These are phyloP conservation scores for Penicillium sp. DNA, from an alignment of 2,329 filamentous ascomycete genomes.

Conservation along the genomic window DNA sequence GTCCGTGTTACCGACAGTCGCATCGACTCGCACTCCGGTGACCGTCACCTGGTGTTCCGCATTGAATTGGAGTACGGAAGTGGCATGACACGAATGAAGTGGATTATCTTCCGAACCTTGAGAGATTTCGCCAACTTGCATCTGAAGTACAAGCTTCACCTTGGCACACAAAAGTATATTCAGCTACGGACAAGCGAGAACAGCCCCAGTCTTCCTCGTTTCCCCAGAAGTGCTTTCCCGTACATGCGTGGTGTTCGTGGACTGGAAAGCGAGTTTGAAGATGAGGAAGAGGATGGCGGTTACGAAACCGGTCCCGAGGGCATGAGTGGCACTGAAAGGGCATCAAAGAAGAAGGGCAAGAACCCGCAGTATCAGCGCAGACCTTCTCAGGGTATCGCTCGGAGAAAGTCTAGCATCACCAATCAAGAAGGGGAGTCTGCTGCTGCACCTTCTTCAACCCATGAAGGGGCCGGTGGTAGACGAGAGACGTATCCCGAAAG, in stretches of 20 bases:
- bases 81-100: constrained; percentile 93
- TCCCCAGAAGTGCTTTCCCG: constrained; percentile 86
- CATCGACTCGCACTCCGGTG: constrained; percentile 61
- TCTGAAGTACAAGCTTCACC: constrained; percentile 87
- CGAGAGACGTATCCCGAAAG: constrained; percentile 73
- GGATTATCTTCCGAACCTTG: constrained; percentile 86
- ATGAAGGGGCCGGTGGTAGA: constrained; percentile 47
- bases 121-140: constrained; percentile 92
- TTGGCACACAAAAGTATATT: constrained; percentile 82
- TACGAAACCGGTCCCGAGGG: constrained; percentile 65
- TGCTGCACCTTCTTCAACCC: constrained; percentile 40
- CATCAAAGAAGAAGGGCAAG: constrained; percentile 56
- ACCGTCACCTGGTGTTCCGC: constrained; percentile 82
- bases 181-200: constrained; percentile 71
- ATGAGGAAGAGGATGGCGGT: constrained; percentile 60
- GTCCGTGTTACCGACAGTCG: constrained; percentile 83
- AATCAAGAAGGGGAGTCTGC: constrained; percentile 48
- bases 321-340: constrained; percentile 71
- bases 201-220: constrained; percentile 82
- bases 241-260: constrained; percentile 83
- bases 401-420: constrained; percentile 63
- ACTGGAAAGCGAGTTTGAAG: constrained; percentile 80
- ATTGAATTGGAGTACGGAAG: constrained; percentile 97
- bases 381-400: constrained; percentile 62
- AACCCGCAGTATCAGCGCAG: constrained; percentile 46